Evolutionary conservation across 371 early-diverging fungal species (phyloP).

Genomic region (Batrachochytrium dendrobatidis): DNA sequence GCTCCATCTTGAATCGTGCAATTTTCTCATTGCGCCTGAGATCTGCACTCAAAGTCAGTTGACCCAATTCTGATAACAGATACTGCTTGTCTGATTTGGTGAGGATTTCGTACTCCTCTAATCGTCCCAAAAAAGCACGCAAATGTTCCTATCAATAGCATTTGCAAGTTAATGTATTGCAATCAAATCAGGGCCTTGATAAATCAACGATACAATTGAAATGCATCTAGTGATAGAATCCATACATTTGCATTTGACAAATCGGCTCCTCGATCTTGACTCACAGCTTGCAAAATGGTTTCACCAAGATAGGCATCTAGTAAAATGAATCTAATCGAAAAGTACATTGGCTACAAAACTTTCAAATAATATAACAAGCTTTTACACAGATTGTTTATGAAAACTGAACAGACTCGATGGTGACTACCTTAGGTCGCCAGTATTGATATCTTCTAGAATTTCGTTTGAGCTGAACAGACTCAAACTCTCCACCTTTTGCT

Average conservation of each 20-base stretch:
- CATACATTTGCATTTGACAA: conserved; percentile 44
- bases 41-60: conserved; percentile 12
- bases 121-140: conserved; percentile 43
- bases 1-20: conserved; percentile 66
- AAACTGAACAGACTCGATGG: background rate
- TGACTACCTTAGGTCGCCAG: conserved; percentile 64
- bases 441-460: conserved; percentile 75
- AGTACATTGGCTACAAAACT: background rate
- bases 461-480: conserved; percentile 82
- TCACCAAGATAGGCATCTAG: conserved; percentile 73
- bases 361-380: background rate
- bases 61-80: conserved; percentile 4
- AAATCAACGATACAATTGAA: background rate
- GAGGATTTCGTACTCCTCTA: conserved; percentile 57
- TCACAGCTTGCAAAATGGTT: conserved; percentile 47
- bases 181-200: too few relatives aligned
- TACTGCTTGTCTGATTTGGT: conserved; percentile 34
- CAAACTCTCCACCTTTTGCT: conserved; percentile 48
- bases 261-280: conserved; percentile 37
- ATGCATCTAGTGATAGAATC: background rate
- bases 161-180: background rate
- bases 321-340: conserved; percentile 53
- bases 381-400: background rate
- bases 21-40: conserved; percentile 60
- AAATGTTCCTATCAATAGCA: background rate